These are phyloP conservation scores for Eucalyptus cloeziana DNA, from an alignment of 345 rosid genomes.

Conservation along the genomic window DNA sequence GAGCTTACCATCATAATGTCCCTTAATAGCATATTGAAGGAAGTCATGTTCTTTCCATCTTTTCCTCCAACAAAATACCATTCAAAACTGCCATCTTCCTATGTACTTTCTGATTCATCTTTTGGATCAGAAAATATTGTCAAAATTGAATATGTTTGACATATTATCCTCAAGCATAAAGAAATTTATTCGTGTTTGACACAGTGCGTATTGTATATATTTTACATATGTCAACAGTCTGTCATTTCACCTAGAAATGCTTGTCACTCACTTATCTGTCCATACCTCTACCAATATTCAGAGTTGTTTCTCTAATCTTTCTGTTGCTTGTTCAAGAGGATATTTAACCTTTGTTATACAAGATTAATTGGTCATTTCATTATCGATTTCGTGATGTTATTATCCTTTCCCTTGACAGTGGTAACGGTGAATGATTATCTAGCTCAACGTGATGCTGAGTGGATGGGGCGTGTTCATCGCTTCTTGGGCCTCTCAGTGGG, in stretches of 20 bases:
- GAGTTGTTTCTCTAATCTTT: neutral
- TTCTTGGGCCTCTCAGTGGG: constrained; percentile 94
- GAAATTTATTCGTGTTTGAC: neutral
- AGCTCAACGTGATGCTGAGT: constrained; percentile 97
- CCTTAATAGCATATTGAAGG: neutral
- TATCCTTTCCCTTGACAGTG: constrained; percentile 38
- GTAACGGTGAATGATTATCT: constrained; percentile 96
- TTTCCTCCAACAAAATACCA: neutral
- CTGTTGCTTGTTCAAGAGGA: neutral
- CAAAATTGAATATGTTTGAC: neutral
- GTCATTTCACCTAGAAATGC: neutral
- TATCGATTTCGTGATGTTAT: neutral
- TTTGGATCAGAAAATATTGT: neutral
- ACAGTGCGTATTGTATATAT: neutral
- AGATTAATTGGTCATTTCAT: neutral
- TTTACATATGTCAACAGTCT: neutral
- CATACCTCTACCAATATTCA: neutral
- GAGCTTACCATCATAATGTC: neutral
- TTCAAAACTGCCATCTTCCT: neutral
- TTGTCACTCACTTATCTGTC: neutral
- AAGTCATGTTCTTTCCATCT: neutral
- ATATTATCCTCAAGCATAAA: neutral
- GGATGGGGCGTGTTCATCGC: constrained; percentile 98
- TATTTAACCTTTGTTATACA: neutral
- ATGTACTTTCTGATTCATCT: neutral